Base-by-base conservation (phyloP, 164 flowering plant genomes). In the Berberis vulgaris region DNA sequence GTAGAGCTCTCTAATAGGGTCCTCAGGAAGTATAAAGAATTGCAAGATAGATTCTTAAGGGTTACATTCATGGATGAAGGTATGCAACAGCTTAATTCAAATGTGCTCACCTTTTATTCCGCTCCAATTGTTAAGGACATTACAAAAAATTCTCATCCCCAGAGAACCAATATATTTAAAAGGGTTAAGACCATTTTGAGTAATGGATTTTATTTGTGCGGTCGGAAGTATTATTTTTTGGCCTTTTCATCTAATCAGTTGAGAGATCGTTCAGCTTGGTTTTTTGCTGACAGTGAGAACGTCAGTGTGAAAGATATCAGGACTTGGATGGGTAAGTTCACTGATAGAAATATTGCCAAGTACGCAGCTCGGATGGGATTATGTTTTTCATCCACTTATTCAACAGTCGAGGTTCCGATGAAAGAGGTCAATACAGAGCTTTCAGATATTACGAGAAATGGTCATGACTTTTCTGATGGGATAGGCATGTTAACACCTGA, bases 41-140 rank as follows among this genome's bases (percentile, higher is more conserved):
- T 77, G 13, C 57, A 86, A 1, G 97, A 95, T 77, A 78, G 97
- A 13, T 95, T 95, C 74, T 64, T 91, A 46, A 79, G 97, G 69
- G 97, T 91, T n/a, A 85, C 96, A 7, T 95, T 95, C 66, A 88
- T 81, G 92, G 99, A 95, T 76, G 97, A 95, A 77, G 96, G 94
- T 8, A 67, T 84, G 82, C 86, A 82, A 62, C 80, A 69, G 12
- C 74, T 95, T 26, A 88, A 85, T 67, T n/a, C 73, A 4, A 70
- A 63, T 65, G 87, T 74, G 64, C 81, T 91, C 12, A 67, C 57
- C 7, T 85, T 72, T 60, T 84, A 80, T 76, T 78, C 71, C 62
- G 80, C 95, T 56, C 86, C 89, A 0, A 89, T 89, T 55, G 82
- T 89, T 61, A 82, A 68, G 72, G 82, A 81, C 12, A 67, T 84